Evolutionary conservation across 148 eudicot genomes (phyloP).

Genomic region (Cornus controversa): DNA sequence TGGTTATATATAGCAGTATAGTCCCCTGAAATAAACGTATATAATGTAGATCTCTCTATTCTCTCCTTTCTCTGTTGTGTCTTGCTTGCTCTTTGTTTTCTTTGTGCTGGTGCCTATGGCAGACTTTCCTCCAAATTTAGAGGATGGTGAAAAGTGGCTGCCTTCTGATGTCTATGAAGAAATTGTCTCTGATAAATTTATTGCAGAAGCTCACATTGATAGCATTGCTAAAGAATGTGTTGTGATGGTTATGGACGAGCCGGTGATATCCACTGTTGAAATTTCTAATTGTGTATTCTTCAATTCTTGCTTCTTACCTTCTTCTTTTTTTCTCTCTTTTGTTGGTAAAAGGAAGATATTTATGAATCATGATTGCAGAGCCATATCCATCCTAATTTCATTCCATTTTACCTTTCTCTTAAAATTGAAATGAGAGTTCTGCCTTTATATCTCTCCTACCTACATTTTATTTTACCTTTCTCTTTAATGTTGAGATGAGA

Average conservation of each 20-base stretch:
- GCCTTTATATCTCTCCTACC: too few species aligned
- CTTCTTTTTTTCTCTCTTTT: background rate
- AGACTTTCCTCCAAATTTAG: conserved; percentile 25
- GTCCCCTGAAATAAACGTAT: too few species aligned
- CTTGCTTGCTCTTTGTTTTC: too few species aligned
- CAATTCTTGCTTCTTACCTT: background rate
- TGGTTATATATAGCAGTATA: too few species aligned
- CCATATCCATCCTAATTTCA: too few species aligned
- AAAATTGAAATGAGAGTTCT: too few species aligned
- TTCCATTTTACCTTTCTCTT: too few species aligned
- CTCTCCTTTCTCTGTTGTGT: background rate
- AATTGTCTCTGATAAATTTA: background rate
- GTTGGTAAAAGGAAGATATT: too few species aligned
- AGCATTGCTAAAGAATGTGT: conserved; percentile 5
- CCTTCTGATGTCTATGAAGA: conserved; percentile 23
- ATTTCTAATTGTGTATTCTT: background rate
- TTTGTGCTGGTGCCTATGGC: conserved; percentile 1
- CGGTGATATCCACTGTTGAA: background rate
- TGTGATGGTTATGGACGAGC: background rate
- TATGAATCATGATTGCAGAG: too few species aligned
- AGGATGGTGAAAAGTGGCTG: conserved; percentile 23
- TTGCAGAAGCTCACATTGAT: background rate
- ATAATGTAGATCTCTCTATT: background rate
- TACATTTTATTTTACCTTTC: too few species aligned
- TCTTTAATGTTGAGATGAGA: too few species aligned